phyloP scores from a whole-genome alignment of 768 basidiomycete species.

The Suillus paluster region DNA sequence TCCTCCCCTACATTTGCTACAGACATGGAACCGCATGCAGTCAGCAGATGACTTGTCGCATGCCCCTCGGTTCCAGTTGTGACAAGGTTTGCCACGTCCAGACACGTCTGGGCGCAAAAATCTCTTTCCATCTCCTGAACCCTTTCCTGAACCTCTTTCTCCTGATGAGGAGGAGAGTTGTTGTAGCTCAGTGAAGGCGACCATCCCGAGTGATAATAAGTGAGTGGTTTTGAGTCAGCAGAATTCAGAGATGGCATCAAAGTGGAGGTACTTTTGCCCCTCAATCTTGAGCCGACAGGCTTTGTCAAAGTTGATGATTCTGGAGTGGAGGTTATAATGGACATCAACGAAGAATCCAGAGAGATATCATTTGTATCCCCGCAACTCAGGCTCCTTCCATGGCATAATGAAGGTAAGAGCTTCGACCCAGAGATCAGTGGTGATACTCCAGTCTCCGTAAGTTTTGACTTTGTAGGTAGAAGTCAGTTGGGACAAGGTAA shows the following conservation, averaged over 20 bases:
- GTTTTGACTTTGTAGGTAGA: background rate
- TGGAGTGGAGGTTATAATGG: too few relatives aligned
- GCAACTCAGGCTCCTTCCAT: too few relatives aligned
- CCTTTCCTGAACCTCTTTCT: fast-evolving
- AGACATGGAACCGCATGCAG: background rate
- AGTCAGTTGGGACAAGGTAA: too few relatives aligned
- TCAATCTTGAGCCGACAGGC: background rate
- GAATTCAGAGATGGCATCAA: background rate
- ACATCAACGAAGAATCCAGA: too few relatives aligned
- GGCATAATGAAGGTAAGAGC: too few relatives aligned
- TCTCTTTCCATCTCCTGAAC: too few relatives aligned
- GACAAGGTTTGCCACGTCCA: background rate
- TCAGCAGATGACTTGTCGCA: background rate
- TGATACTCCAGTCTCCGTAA: too few relatives aligned
- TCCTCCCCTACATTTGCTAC: background rate
- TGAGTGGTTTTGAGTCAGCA: background rate
- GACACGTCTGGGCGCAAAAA: too few relatives aligned
- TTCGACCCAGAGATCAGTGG: too few relatives aligned
- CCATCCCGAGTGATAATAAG: background rate
- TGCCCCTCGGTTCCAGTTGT: background rate
- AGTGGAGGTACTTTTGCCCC: background rate
- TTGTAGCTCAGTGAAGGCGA: background rate
- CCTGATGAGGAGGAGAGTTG: background rate
- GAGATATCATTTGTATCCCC: too few relatives aligned
- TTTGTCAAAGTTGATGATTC: too few relatives aligned